Evolutionary conservation across 768 basidiomycete species (phyloP), one percentile per base, ranked within the genome.

Genomic region (Tulasnella sp.): DNA sequence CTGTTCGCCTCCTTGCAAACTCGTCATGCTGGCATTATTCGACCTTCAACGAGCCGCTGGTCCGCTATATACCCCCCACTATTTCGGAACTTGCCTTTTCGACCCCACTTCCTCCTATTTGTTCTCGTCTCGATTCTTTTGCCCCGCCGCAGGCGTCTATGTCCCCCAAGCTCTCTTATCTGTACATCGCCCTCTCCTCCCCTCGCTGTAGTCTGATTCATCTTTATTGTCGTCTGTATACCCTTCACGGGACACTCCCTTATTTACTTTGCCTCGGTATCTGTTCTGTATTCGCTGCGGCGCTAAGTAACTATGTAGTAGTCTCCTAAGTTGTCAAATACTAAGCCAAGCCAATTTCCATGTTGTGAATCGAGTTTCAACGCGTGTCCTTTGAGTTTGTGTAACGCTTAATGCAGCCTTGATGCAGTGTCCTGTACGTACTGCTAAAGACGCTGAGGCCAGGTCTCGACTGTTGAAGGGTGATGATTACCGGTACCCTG

Each of bases 301-400:
- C 62, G 31, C 27, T 36, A 68, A 68, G 62, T 68, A 68, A 68
- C 62, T 68, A 68, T 68, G 62, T 68, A 68, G 27, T 68, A 68
- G 62, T 68, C 62, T 68, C 62, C 34, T 68, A 68, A 68, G 62
- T 68, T 68, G 62, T 68, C 62, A 68, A 68, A 68, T 68, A 68
- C 62, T 68, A 68, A 68, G 62, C 62, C 62, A 68, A 68, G 62
- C 62, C 34, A 36, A 9, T 68, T 68, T 68, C n/a, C 62, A 68
- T 36, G 62, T 68, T 68, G 62, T 68, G 31, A 68, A 68, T 31
- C 27, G 62, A 24, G 24, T n/a, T 52, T 52, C 4, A 36, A 16
- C 27, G 62, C 31, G 62, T 68, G 62, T 34, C 62, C 31, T 68
- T 68, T 68, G 62, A 68, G 62, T 68, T 68, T 68, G 62, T 34